Percentiles rank a stretch among this genome's conserved stretches.
Evolutionary conservation across 2,329 filamentous ascomycete genomes (phyloP).

Genomic region (Colletotrichum sp.): DNA sequence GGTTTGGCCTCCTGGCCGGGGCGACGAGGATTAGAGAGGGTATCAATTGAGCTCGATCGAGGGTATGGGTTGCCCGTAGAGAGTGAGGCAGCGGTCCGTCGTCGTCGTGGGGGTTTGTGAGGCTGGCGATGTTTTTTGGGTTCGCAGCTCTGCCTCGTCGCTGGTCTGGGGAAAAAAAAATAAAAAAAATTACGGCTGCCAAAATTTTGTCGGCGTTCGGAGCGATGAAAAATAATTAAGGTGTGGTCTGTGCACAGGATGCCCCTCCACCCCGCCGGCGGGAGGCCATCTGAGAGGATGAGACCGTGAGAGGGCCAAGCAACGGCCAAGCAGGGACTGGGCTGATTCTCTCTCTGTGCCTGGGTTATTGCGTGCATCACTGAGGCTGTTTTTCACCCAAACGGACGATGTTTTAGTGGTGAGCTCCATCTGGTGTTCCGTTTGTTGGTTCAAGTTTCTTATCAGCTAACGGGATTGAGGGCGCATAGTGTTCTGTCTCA

Average conservation of each 20-base stretch:
- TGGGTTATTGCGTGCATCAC: neutral
- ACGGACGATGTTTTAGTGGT: neutral
- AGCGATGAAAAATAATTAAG: slow-evolving; percentile 26
- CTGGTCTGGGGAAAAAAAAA: neutral
- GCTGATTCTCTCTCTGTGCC: neutral
- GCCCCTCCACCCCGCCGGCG: slow-evolving; percentile 23
- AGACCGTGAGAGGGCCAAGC: neutral
- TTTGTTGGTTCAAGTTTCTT: neutral
- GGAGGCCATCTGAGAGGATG: slow-evolving; percentile 11
- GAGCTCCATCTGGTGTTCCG: neutral
- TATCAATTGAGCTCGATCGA: neutral
- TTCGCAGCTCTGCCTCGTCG: neutral
- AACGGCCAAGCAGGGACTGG: neutral
- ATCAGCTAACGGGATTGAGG: no score
- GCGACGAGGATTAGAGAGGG: neutral
- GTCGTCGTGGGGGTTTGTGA: neutral
- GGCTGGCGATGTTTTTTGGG: slow-evolving; percentile 1
- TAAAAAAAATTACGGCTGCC: slow-evolving; percentile 17
- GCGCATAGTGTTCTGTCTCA: neutral
- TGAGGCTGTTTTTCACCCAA: neutral
- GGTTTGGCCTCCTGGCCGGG: slow-evolving; percentile 7
- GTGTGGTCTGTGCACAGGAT: slow-evolving; percentile 31
- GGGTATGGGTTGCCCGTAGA: neutral
- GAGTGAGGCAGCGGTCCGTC: neutral
- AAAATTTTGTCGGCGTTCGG: slow-evolving; percentile 28